Evolutionary conservation across 805 yeast species (phyloP), one percentile per base, ranked within the genome.

Genomic region (Lipomyces sp.): DNA sequence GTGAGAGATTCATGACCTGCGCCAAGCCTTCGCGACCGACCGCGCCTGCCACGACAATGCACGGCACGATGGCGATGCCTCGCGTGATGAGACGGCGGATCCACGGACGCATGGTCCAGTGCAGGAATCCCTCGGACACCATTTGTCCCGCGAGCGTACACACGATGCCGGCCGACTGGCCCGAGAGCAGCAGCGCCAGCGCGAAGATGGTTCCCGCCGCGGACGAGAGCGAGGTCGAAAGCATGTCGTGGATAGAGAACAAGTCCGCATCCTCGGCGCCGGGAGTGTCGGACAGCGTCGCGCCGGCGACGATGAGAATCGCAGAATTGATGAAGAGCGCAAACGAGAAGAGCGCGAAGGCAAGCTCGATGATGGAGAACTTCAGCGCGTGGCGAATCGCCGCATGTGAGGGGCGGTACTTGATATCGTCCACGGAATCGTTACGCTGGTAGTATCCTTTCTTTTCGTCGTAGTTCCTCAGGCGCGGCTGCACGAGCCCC

Each of bases 81-180:
- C 97, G 76, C 0, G 96, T 90, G 11, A 82, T 74, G 10, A 90
- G 64, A 57, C 96, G 73, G 64, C 96, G 76, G 45, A 83, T 63
- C 86, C 95, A 83, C 2, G 96, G 96, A 54, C 74, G 76, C 33
- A 86, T 58, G 1, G 77, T 79, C 96, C 96, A 89, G 44, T 81
- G 77, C 38, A 90, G 71, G 63, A 86, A 91, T 0, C 97, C 97
- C 65, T 90, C 97, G 60, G 88, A 79, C 1, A 90, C 95, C 60
- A 90, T 82, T 68, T 90, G 59, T 95, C 96, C 96, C 0, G 61
- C 87, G 70, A 90, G 84, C 0, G 97, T 90, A 65, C 96, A 89
- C 1, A 89, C 90, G 37, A 90, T 81, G 42, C 96, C 95, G 0
- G 96, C 96, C 38, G 90, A 83, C 63, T 86, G 89, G 6, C 96